Evolutionary conservation across 768 basidiomycete species (phyloP).

Genomic region (Tricholoma flavovirens): DNA sequence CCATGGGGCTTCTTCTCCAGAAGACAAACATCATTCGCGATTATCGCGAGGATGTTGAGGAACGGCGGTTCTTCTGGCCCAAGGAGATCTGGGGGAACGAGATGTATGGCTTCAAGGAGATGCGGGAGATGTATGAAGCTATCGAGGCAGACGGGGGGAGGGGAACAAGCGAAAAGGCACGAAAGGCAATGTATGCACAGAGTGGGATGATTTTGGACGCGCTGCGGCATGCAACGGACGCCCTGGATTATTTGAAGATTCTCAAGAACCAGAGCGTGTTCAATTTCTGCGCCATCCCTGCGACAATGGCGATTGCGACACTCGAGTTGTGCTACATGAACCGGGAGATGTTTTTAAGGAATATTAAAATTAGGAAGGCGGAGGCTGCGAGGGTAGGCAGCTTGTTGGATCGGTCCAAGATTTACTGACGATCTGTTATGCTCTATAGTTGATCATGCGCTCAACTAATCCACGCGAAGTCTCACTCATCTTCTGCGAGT

Average conservation of each 20-base stretch:
- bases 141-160: conserved; percentile 39
- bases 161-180: conserved; percentile 8
- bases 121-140: conserved; percentile 55
- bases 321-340: conserved; percentile 94
- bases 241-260: conserved; percentile 84
- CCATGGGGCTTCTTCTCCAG: conserved; percentile 93
- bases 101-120: conserved; percentile 62
- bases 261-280: conserved; percentile 90
- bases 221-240: conserved; percentile 75
- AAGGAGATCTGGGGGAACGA: conserved; percentile 77
- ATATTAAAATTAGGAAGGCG: conserved; percentile 94
- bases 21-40: conserved; percentile 99
- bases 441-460: conserved; percentile 75
- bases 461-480: conserved; percentile 93
- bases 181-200: conserved; percentile 74
- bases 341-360: conserved; percentile 71
- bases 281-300: conserved; percentile 94
- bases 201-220: conserved; percentile 89
- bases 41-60: conserved; percentile 84
- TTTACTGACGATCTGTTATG: background rate
- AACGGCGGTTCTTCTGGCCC: conserved; percentile 91
- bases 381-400: conserved; percentile 69
- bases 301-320: conserved; percentile 94
- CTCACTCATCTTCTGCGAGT: conserved; percentile 79
- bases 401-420: background rate